A percentile compares a stretch with the other conserved stretches of the same genome.
These are phyloP conservation scores for Trichoderma oligosporum DNA, from an alignment of 2,329 filamentous ascomycete genomes.

Conservation along the genomic window DNA sequence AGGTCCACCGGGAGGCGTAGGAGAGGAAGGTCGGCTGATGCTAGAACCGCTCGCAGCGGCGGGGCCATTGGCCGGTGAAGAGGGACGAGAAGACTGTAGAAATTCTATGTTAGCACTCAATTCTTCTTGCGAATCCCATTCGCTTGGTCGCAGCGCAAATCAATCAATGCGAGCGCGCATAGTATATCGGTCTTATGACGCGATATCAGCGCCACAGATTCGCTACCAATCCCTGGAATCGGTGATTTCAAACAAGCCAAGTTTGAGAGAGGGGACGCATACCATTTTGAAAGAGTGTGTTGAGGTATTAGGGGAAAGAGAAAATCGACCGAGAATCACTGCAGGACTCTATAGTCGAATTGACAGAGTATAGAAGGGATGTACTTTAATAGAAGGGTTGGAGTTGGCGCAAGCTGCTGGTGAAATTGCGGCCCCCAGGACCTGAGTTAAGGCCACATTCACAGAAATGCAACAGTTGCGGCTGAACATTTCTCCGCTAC, in stretches of 20 bases:
- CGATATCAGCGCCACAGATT: conserved; percentile 12
- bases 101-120: neutral
- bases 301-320: conserved; percentile 18
- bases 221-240: neutral
- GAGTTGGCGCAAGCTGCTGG: conserved; percentile 23
- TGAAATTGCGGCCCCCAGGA: conserved; percentile 30
- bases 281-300: conserved; percentile 32
- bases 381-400: conserved; percentile 23
- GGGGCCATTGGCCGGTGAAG: conserved; percentile 56
- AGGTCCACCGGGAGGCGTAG: conserved; percentile 85
- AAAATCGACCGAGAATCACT: conserved; percentile 31
- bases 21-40: conserved; percentile 76
- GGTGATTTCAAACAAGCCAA: neutral
- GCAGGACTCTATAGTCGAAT: conserved; percentile 33
- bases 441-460: conserved; percentile 45
- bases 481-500: conserved; percentile 35
- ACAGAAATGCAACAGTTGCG: conserved; percentile 33
- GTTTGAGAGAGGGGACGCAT: conserved; percentile 21
- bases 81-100: conserved; percentile 57
- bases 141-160: neutral
- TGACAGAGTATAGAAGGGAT: conserved; percentile 24
- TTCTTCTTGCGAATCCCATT: neutral
- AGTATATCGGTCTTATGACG: conserved; percentile 6
- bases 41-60: conserved; percentile 63
- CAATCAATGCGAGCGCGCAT: conserved; percentile 1